Evolutionary conservation across 371 early-diverging fungal species (phyloP), one percentile per base, ranked within the genome.

Genomic region (Mortierella sp.): DNA sequence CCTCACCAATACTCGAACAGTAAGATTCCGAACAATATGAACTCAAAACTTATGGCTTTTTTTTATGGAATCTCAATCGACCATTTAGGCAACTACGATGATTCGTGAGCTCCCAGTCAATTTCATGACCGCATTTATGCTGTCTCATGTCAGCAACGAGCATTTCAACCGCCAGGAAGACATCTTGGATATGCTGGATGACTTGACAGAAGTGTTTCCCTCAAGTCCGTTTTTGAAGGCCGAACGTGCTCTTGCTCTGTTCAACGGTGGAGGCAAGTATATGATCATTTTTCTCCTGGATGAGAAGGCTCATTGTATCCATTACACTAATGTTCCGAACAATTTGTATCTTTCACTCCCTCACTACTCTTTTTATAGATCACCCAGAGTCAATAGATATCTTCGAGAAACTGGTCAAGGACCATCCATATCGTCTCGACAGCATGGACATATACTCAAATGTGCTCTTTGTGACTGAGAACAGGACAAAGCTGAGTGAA

Each of bases 381-480:
- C 92, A 89, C 68, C 88, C 89, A 55, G 89, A 89, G 63, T 88
- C 96, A 0, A 86, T 87, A 37, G 77, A 68, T 16, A 65, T 87
- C 28, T 97, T 96, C 80, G 91, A 91, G n/a, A 83, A 86, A 21
- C 74, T 96, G 51, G 85, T 88, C 21, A 72, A 81, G 57, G 74
- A 79, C 25, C 89, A 95, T 71, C 95, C 96, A 1, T 88, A 86
- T 80, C 84, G 90, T n/a, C 71, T 97, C 11, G 98, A 98, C 63
- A 84, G 90, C 52, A 86, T 93, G 83, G 98, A 98, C 74, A 82
- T 92, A 1, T 96, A 91, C 76, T 96, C 99, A 7, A 95, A 99
- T 79, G 84, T 96, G 18, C 86, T 99, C 19, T 98, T 90, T 82
- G 88, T 96, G 4, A 86, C 90, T 72, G 88, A 91, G 4, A 88